A percentile compares a stretch with the other conserved stretches of the same genome.
Conservation (phyloP, 1,139 yeast species). For the Magnusiomyces magnusii region DNA sequence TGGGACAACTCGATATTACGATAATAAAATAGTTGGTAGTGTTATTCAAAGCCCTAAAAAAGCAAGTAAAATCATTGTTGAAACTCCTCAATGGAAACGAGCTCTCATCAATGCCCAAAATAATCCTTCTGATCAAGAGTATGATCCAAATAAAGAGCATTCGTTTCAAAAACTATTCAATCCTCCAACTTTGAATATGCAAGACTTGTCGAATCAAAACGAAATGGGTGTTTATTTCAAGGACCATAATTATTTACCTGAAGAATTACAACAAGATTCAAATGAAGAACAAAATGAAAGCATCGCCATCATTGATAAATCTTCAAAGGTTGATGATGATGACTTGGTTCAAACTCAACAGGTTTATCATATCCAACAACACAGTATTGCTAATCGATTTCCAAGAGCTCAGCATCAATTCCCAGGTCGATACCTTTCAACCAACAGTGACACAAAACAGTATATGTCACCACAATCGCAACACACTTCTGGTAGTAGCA, state of each 20-base stretch:
- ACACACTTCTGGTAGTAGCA: not conserved
- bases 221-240: not conserved
- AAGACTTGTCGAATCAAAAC: not conserved
- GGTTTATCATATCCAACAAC: not conserved
- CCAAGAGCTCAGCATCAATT: not conserved
- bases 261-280: not conserved
- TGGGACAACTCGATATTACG: not conserved
- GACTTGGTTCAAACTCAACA: not conserved
- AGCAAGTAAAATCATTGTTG: not conserved
- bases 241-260: not conserved
- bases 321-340: not conserved
- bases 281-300: not conserved
- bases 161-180: slow-evolving; percentile 1
- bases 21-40: not conserved
- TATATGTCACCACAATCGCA: not conserved
- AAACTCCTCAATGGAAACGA: slow-evolving; percentile 5
- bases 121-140: not conserved
- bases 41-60: not conserved
- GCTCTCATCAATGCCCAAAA: not conserved
- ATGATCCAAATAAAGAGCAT: not conserved
- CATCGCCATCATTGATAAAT: not conserved
- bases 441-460: not conserved
- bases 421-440: not conserved
- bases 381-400: not conserved
- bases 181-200: slow-evolving; percentile 4